Evolutionary conservation across 306 rosid species (phyloP).

Genomic region (Acacia crassicarpa): DNA sequence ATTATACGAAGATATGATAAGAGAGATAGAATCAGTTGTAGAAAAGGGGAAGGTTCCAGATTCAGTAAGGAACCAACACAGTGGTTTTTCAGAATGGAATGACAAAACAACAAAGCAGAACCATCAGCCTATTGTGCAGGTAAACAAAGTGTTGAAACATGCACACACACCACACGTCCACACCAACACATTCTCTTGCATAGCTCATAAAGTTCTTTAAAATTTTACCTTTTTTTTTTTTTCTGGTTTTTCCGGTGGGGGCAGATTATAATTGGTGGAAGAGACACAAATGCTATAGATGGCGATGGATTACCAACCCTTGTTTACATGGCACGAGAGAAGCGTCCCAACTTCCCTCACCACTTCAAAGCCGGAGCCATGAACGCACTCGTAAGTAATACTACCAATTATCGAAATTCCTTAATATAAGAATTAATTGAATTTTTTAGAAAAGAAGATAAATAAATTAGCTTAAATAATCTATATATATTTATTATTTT

Average conservation of each 20-base stretch:
- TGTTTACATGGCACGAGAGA: constrained; percentile 74
- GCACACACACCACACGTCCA: too few species aligned
- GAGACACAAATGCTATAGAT: constrained; percentile 44
- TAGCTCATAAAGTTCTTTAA: not conserved
- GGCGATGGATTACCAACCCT: constrained; percentile 55
- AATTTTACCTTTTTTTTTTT: not conserved
- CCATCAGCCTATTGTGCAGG: constrained; percentile 71
- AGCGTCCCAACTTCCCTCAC: constrained; percentile 60
- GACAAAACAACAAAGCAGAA: constrained; percentile 48
- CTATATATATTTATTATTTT: too few species aligned
- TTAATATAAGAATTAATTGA: too few species aligned
- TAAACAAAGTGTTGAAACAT: not conserved
- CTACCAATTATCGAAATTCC: too few species aligned
- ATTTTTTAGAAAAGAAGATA: too few species aligned
- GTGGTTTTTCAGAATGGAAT: constrained; percentile 68
- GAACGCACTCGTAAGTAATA: constrained; percentile 54
- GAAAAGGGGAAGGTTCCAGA: constrained; percentile 45
- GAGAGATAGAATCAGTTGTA: constrained; percentile 43
- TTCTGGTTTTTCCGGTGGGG: not conserved
- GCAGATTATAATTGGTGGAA: constrained; percentile 62
- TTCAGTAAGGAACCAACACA: constrained; percentile 36
- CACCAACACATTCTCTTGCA: not conserved
- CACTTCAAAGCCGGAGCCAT: constrained; percentile 82
- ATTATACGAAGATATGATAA: constrained; percentile 67
- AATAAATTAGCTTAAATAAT: too few species aligned